phyloP scores from a whole-genome alignment of 805 yeast genomes.

The Cyberlindnera misumaiensis region DNA sequence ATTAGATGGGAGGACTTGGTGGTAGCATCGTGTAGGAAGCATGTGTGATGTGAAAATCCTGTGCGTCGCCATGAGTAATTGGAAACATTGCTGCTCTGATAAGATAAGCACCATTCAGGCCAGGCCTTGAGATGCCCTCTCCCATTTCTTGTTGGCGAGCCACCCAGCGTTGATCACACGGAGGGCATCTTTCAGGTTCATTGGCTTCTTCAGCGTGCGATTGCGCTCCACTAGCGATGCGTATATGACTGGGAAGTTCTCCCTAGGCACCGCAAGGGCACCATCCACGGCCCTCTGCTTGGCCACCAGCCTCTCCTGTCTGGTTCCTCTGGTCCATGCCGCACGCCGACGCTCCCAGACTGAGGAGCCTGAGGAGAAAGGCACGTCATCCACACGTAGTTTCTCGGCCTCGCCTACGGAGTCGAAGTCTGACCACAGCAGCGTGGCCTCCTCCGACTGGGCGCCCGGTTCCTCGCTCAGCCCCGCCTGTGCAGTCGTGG shows the following conservation, averaged over 20 bases:
- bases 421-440: conserved; percentile 23
- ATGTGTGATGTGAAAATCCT: too few relatives aligned
- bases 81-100: too few relatives aligned
- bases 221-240: conserved; percentile 63
- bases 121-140: conserved; percentile 36
- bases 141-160: conserved; percentile 75
- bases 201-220: conserved; percentile 56
- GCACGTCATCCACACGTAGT: conserved; percentile 18
- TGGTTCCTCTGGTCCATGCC: conserved; percentile 53
- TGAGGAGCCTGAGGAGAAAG: conserved; percentile 45
- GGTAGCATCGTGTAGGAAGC: too few relatives aligned
- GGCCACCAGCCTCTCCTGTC: conserved; percentile 13
- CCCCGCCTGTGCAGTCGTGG: background rate
- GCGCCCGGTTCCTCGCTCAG: conserved; percentile 6
- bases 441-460: conserved; percentile 1
- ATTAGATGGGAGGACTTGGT: too few relatives aligned
- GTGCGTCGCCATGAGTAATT: too few relatives aligned
- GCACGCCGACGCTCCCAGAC: conserved; percentile 67
- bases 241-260: conserved; percentile 57
- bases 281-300: conserved; percentile 18
- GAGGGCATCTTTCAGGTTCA: conserved; percentile 69
- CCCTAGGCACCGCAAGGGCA: conserved; percentile 33
- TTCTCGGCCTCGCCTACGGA: conserved; percentile 22
- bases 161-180: conserved; percentile 78
- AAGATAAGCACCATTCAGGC: conserved; percentile 8